Base-by-base conservation (phyloP, 495 filamentous ascomycete genomes). In the Letharia lupina region DNA sequence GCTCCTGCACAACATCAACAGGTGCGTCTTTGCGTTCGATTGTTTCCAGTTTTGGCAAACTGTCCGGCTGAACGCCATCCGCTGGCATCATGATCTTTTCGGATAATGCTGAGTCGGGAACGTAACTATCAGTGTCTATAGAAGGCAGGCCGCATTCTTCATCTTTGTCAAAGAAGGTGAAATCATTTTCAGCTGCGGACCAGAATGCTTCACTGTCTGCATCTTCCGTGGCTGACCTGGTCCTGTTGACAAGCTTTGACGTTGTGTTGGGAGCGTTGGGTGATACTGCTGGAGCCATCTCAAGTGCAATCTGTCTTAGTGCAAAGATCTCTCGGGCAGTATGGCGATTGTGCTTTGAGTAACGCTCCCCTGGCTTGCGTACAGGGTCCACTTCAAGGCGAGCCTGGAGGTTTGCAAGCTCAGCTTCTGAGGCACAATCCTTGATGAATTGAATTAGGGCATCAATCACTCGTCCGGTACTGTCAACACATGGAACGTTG, bases 131-230 rank as follows among this genome's bases (percentile, higher is more conserved):
- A 5, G 75, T 75, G 23, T 79, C 77, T 57, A 76, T 75, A 23
- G 77, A 73, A 28, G 79, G 82, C 10, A 86, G 74, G 9, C 82
- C 82, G 40, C 80, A 83, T 71, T 87, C 85, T 48, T 83, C 83
- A 58, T 85, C 83, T 31, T 72, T 64, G 3, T 78, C 82, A 65
- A 88, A 88, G 74, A 88, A 88, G 48, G 83, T 85, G 67, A 87
- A 88, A 67, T 88, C 86, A 39, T 80, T 73, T 50, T 80, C 76
- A 11, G 83, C 82, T 33, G 83, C 84, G 44, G 82, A 77, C 84
- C 84, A 87, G 18, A 88, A 79, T 5, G 78, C 73, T 71, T 88
- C 86, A 15, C 78, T 79, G 67, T 88, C 86, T 12, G 79, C 73
- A 60, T 87, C 85, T 58, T 85, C 86, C 0, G 85, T 87, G 35